Conservation (phyloP, 1,139 yeast genomes). For the Saccharomyces hybrid region DNA sequence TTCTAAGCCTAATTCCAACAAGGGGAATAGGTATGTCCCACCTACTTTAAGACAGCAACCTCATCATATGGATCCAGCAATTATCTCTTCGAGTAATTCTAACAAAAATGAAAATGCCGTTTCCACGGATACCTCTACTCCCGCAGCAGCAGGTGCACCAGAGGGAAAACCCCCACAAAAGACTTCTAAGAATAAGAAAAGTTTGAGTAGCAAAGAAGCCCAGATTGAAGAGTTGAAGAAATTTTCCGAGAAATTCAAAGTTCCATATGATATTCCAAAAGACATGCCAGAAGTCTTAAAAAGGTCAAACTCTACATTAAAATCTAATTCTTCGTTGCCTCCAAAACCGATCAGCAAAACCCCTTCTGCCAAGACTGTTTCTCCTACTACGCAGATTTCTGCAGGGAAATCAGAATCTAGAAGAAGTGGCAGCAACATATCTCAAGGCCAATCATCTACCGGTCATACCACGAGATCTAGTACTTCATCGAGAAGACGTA, state of each 20-base stretch:
- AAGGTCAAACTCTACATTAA: constrained; percentile 1
- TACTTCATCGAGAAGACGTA: constrained; percentile 24
- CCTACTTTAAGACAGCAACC: constrained; percentile 62
- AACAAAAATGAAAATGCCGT: constrained; percentile 6
- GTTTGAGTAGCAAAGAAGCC: constrained; percentile 39
- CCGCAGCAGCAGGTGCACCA: constrained; percentile 13
- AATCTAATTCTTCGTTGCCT: constrained; percentile 3
- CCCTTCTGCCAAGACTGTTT: constrained; percentile 5
- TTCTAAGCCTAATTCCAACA: constrained; percentile 22
- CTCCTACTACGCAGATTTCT: constrained; percentile 19
- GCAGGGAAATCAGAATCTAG: constrained; percentile 18
- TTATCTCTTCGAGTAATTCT: constrained; percentile 41
- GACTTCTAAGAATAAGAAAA: constrained; percentile 19
- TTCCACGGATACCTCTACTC: constrained; percentile 10
- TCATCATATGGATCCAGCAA: constrained; percentile 70
- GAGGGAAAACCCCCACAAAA: constrained; percentile 27
- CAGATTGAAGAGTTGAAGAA: constrained; percentile 76
- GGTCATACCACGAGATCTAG: constrained; percentile 13
- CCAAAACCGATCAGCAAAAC: constrained; percentile 3
- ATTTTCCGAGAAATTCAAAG: constrained; percentile 76
- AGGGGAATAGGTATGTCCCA: constrained; percentile 34
- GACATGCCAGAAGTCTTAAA: constrained; percentile 61
- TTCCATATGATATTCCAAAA: constrained; percentile 64
- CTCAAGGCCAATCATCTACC: constrained; percentile 15
- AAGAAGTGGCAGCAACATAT: constrained; percentile 9